Base-by-base conservation (phyloP, 2,329 filamentous ascomycete species). In the Septoria linicola region DNA sequence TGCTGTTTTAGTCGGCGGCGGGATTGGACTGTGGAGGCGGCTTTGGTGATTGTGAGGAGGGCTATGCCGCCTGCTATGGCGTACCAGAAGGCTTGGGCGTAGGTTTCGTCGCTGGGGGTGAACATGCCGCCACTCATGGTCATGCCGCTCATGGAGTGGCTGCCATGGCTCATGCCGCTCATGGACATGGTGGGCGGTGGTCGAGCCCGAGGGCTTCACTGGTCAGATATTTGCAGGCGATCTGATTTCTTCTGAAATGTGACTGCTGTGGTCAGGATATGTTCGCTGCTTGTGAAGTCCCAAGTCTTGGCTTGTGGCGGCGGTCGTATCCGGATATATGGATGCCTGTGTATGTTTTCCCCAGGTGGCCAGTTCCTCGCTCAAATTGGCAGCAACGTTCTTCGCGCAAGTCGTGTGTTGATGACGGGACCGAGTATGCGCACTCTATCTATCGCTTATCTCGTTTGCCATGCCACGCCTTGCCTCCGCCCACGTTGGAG, bases 61-160 rank as follows among this genome's bases (percentile, higher is more conserved):
- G 56, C 65, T n/a, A 62, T 51, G 37, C 56, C 57, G 13, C 50
- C 60, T 10, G 58, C 61, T 7, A 66, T 56, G 25, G 51, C 60
- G 41, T 66, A 66, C 65, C 65, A 67, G 41, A 59, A 66, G 35
- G 51, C 57, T 25, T 45, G 60, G n/a, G 60, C 65, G 30, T 62
- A 59, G 3, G 41, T 37, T 40, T 63, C 49, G 49, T 67, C 64
- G 2, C 40, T 42, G 1, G 53, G 47, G 1, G 57, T 63, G 48
- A 66, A 65, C 34, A 62, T 49, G 27, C 60, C 59, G 7, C 51
- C 54, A 45, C 58, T 63, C 63, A 65, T 64, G 44, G 54, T 59
- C 64, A 66, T 66, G 25, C 60, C 58, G 30, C 48, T 47, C 59
- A 62, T 62, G 43, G 53, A 56, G 49, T 59, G 53, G 51, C 56